Conservation (phyloP, 2,329 filamentous ascomycete genomes). For the Pseudogymnoascus sp. region DNA sequence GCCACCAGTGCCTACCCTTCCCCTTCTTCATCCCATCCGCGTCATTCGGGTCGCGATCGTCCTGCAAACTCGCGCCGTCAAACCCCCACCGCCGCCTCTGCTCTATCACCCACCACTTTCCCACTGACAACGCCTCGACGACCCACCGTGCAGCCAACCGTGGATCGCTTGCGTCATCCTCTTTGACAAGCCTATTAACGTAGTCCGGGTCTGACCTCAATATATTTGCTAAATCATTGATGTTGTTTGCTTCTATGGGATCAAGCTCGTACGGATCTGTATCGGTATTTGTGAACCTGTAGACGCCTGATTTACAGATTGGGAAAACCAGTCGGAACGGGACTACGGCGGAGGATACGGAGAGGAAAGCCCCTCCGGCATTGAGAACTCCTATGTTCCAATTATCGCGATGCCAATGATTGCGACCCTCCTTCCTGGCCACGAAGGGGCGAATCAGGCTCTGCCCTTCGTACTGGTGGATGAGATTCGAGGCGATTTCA, state of each 20-base stretch:
- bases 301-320: slow-evolving; percentile 20
- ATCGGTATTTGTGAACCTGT: slow-evolving; percentile 31
- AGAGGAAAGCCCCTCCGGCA: slow-evolving; percentile 22
- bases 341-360: slow-evolving; percentile 19
- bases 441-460: slow-evolving; percentile 37
- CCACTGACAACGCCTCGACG: slow-evolving; percentile 30
- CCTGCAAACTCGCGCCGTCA: slow-evolving; percentile 18
- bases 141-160: slow-evolving; percentile 28
- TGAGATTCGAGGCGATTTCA: slow-evolving; percentile 31
- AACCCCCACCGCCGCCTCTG: slow-evolving; percentile 22
- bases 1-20: no score
- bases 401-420: no score
- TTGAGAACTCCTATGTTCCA: slow-evolving; percentile 25
- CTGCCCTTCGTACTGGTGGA: slow-evolving; percentile 39
- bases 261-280: slow-evolving; percentile 30
- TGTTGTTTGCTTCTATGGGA: slow-evolving; percentile 28
- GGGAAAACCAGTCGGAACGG: slow-evolving; percentile 22
- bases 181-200: slow-evolving; percentile 12
- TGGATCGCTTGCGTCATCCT: no score
- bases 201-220: slow-evolving; percentile 26
- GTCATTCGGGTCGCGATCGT: slow-evolving; percentile 21
- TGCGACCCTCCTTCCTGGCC: slow-evolving; percentile 27
- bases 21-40: neutral
- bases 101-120: slow-evolving; percentile 33
- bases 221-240: slow-evolving; percentile 22